These are phyloP conservation scores for Gnomoniopsis smithogilvyi DNA, from an alignment of 2,329 filamentous ascomycete genomes.

Conservation along the genomic window DNA sequence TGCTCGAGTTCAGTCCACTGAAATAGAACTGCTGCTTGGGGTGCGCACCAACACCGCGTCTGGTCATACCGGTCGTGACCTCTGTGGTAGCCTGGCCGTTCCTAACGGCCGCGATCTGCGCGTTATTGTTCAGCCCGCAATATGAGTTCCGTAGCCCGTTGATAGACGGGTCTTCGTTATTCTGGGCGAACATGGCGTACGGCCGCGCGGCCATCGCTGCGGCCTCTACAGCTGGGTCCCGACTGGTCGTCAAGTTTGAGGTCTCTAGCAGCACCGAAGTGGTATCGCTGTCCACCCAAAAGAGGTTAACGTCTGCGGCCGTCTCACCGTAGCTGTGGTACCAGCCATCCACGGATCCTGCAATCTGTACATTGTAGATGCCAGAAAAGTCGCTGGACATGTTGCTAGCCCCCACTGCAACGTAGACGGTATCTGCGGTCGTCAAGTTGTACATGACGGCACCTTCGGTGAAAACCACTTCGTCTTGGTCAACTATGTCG, in stretches of 20 bases:
- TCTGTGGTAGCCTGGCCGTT: conserved; percentile 45
- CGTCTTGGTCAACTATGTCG: conserved; percentile 41
- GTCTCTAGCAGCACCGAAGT: conserved; percentile 77
- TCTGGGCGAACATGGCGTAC: conserved; percentile 75
- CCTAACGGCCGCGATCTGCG: conserved; percentile 59
- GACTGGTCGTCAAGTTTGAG: conserved; percentile 61
- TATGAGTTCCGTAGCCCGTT: conserved; percentile 74
- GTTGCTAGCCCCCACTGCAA: conserved; percentile 71
- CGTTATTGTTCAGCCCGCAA: conserved; percentile 70
- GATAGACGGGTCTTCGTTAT: conserved; percentile 55
- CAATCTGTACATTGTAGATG: conserved; percentile 76
- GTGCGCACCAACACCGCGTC: conserved; percentile 59
- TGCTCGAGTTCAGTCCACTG: conserved; percentile 67
- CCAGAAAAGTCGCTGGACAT: conserved; percentile 59
- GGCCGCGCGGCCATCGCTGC: conserved; percentile 53
- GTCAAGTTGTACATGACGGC: conserved; percentile 64
- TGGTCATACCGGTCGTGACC: conserved; percentile 64
- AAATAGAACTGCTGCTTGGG: conserved; percentile 90
- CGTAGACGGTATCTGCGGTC: conserved; percentile 65
- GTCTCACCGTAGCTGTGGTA: conserved; percentile 65
- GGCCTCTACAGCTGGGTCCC: conserved; percentile 52
- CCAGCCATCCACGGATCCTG: conserved; percentile 73
- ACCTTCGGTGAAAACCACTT: conserved; percentile 59
- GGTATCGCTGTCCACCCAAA: conserved; percentile 82
- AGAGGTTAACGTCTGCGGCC: conserved; percentile 53